These are phyloP conservation scores for Microcera coccophila DNA, from an alignment of 2,329 filamentous ascomycete genomes.

Conservation along the genomic window DNA sequence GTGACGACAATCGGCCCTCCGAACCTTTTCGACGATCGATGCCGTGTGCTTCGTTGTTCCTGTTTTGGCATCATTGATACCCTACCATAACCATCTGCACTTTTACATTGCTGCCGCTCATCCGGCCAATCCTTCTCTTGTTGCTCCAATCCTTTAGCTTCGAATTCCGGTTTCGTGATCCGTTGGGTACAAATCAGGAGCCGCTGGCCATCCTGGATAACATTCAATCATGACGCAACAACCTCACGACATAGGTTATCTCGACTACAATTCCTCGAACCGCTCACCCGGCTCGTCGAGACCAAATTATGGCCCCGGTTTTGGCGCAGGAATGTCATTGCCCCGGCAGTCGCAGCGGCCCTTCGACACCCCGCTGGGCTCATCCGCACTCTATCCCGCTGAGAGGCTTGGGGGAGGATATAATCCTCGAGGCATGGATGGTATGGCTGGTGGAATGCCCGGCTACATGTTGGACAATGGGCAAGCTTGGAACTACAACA, in stretches of 20 bases:
- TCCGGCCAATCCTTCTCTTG: not conserved
- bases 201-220: constrained; percentile 19
- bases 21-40: constrained; percentile 11
- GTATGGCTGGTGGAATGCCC: constrained; percentile 42
- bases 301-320: constrained; percentile 51
- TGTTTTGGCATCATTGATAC: not conserved
- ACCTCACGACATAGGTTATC: constrained; percentile 62
- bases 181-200: constrained; percentile 25
- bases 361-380: constrained; percentile 66
- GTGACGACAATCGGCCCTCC: constrained; percentile 11
- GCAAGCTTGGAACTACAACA: constrained; percentile 74
- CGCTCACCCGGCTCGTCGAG: constrained; percentile 66
- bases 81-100: not conserved
- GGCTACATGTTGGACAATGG: constrained; percentile 61
- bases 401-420: constrained; percentile 62
- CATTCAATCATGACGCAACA: constrained; percentile 43
- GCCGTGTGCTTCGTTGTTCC: constrained; percentile 9
- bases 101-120: not conserved
- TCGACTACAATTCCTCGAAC: constrained; percentile 62
- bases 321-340: constrained; percentile 44
- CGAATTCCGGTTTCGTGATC: constrained; percentile 8
- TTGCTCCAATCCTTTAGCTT: constrained; percentile 5
- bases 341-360: constrained; percentile 62
- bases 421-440: constrained; percentile 56
- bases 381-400: constrained; percentile 63